These are phyloP conservation scores for Aureobasidium sp. DNA, from an alignment of 2,329 filamentous ascomycete species.

Conservation along the genomic window DNA sequence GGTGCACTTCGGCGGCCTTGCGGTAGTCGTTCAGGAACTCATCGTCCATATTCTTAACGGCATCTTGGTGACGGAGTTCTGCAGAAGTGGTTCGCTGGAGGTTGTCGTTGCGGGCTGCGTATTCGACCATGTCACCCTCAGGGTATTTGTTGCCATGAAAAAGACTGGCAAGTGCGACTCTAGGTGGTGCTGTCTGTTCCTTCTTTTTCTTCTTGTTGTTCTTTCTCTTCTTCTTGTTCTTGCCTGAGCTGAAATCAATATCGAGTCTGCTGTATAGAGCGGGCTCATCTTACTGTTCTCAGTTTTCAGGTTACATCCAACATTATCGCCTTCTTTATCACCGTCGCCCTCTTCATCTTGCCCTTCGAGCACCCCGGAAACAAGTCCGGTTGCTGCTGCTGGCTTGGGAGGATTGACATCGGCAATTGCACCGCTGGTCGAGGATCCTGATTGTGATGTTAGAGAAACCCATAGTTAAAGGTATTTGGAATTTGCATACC, in stretches of 20 bases:
- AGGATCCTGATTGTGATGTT: neutral
- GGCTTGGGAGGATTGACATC: constrained; percentile 1
- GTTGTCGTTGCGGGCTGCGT: constrained; percentile 57
- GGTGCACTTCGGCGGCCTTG: constrained; percentile 78
- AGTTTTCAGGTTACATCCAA: constrained; percentile 18
- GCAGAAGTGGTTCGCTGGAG: constrained; percentile 69
- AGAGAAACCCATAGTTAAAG: neutral
- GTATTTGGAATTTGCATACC: neutral
- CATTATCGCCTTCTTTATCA: constrained; percentile 23
- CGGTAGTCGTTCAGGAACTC: constrained; percentile 76
- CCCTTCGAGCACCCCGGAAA: constrained; percentile 15
- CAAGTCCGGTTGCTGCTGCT: neutral
- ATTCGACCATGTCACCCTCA: constrained; percentile 69
- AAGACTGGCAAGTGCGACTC: constrained; percentile 62
- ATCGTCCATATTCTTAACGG: constrained; percentile 60
- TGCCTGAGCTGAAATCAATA: neutral
- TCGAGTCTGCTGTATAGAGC: neutral
- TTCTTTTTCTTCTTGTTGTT: constrained; percentile 54
- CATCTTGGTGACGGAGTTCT: constrained; percentile 61
- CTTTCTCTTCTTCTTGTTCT: constrained; percentile 56
- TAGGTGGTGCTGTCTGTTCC: constrained; percentile 64
- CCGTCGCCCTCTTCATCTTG: constrained; percentile 18
- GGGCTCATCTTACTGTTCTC: constrained; percentile 47
- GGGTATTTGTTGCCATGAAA: constrained; percentile 67
- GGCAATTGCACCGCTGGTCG: neutral